These are phyloP conservation scores for Serpula lacrymans DNA, from an alignment of 768 basidiomycete species.

Conservation along the genomic window DNA sequence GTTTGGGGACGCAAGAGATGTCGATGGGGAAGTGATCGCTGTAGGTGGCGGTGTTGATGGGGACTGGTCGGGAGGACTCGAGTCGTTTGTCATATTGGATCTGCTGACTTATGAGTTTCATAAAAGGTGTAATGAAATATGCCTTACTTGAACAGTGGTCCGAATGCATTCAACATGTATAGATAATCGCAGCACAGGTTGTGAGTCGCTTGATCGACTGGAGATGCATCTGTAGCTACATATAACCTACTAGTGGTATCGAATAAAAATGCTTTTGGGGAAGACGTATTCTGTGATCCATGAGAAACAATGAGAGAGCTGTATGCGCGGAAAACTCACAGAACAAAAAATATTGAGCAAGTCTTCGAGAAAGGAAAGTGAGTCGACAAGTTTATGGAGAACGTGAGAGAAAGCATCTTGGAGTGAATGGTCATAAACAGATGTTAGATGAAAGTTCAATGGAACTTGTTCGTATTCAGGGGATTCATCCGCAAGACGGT, in stretches of 20 bases:
- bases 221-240: slow-evolving; percentile 91
- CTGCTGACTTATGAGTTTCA: slow-evolving; percentile 13
- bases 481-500: slow-evolving; percentile 74
- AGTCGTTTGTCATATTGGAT: slow-evolving; percentile 16
- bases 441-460: slow-evolving; percentile 88
- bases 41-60: slow-evolving; percentile 5
- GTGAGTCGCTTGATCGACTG: slow-evolving; percentile 85
- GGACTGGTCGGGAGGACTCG: slow-evolving; percentile 4
- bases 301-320: neutral
- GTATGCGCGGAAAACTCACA: slow-evolving; percentile 35
- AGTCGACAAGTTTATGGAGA: slow-evolving; percentile 81
- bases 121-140: neutral
- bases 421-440: slow-evolving; percentile 88
- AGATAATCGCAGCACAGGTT: slow-evolving; percentile 91
- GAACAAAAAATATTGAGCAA: slow-evolving; percentile 83
- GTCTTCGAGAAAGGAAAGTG: slow-evolving; percentile 82
- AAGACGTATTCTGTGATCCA: slow-evolving; percentile 71
- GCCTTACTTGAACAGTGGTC: slow-evolving; percentile 76
- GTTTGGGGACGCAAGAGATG: neutral
- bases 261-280: slow-evolving; percentile 92
- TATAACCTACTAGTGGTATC: slow-evolving; percentile 83
- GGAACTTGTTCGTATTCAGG: slow-evolving; percentile 75
- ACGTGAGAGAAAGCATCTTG: slow-evolving; percentile 92
- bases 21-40: slow-evolving; percentile 8
- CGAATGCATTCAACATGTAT: slow-evolving; percentile 81